These are phyloP conservation scores for Cercospora beticola DNA, from an alignment of 2,329 filamentous ascomycete species.

Conservation along the genomic window DNA sequence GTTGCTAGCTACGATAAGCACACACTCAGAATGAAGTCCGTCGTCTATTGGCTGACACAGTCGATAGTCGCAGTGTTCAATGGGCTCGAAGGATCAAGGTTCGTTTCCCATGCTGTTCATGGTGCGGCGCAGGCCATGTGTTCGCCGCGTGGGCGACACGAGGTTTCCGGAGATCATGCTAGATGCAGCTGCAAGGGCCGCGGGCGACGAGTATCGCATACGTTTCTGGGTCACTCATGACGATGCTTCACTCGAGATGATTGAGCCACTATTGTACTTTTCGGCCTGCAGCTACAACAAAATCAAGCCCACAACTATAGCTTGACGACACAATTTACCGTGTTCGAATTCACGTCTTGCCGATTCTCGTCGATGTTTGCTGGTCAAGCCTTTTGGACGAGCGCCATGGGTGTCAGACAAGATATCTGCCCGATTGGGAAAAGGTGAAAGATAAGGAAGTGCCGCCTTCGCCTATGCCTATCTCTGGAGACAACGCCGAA, in stretches of 20 bases:
- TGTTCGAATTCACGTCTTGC: not conserved
- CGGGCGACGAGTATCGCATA: not conserved
- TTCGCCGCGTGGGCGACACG: not conserved
- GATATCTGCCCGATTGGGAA: not conserved
- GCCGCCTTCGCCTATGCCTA: not conserved
- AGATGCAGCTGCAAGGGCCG: not conserved
- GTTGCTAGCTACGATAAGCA: not conserved
- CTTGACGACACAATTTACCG: too few species aligned
- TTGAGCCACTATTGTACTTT: not conserved
- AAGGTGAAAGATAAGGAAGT: not conserved
- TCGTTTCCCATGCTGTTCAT: not conserved
- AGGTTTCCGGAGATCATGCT: not conserved
- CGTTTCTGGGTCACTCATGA: too few species aligned
- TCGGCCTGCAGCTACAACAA: not conserved
- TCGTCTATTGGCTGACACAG: not conserved
- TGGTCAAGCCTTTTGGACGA: not conserved
- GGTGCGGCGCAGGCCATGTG: not conserved
- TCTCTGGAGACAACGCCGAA: not conserved
- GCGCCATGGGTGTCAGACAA: not conserved
- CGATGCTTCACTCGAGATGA: not conserved
- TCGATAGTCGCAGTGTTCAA: not conserved
- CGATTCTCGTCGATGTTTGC: not conserved
- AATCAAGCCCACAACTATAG: not conserved
- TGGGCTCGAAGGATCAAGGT: slow-evolving; percentile 1
- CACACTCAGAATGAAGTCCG: not conserved